phyloP scores from a whole-genome alignment of 202 grass and related monocot species.

The Zizania palustris region DNA sequence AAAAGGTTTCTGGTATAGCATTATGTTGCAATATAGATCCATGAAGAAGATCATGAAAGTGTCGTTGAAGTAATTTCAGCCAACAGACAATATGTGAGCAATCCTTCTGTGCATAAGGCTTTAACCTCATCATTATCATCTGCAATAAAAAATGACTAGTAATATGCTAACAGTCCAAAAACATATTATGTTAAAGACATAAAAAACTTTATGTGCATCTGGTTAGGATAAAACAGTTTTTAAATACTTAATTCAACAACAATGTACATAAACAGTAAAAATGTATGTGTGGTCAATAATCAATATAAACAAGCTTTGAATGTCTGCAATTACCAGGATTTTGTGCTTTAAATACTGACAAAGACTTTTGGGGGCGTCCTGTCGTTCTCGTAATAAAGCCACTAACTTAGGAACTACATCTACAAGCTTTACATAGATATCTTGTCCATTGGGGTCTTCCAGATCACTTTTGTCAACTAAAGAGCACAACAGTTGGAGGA shows the following conservation, averaged over 20 bases:
- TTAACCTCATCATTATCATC: constrained; percentile 84
- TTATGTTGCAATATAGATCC: constrained; percentile 45
- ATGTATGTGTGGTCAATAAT: constrained; percentile 13
- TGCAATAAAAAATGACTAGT: constrained; percentile 47
- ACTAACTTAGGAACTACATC: constrained; percentile 65
- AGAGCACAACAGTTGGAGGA: constrained; percentile 84
- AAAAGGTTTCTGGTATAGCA: constrained; percentile 52
- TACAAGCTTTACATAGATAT: constrained; percentile 53
- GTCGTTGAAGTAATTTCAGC: constrained; percentile 62
- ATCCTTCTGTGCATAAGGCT: constrained; percentile 47
- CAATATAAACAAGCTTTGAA: constrained; percentile 4
- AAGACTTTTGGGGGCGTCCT: constrained; percentile 44
- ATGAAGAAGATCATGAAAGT: constrained; percentile 74
- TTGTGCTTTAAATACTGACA: constrained; percentile 75
- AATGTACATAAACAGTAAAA: neutral
- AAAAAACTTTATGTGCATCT: neutral
- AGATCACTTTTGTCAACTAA: constrained; percentile 62
- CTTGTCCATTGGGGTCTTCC: constrained; percentile 40
- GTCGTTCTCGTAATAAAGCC: constrained; percentile 52
- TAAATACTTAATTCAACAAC: constrained; percentile 6
- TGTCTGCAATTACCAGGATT: constrained; percentile 54
- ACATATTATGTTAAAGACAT: constrained; percentile 19
- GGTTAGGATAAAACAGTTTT: constrained; percentile 10
- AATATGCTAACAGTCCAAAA: constrained; percentile 23
- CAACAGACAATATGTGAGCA: constrained; percentile 58